phyloP scores from a whole-genome alignment of 441 rosid genomes.

The Capsella rubella region DNA sequence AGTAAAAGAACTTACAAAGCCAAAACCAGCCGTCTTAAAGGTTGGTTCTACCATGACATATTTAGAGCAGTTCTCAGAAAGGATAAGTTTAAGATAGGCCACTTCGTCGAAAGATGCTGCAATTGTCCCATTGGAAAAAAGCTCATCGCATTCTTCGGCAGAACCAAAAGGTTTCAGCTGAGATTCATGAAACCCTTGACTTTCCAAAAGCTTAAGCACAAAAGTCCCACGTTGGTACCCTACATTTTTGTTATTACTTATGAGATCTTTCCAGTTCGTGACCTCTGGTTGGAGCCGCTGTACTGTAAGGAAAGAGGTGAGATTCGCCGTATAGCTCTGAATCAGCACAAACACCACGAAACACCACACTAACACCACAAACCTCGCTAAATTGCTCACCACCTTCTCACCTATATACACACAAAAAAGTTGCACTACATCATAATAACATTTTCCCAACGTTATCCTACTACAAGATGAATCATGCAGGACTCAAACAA shows the following conservation, averaged over 20 bases:
- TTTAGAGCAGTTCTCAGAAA: constrained; percentile 47
- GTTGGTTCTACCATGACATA: constrained; percentile 54
- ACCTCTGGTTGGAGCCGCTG: constrained; percentile 49
- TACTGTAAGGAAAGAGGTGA: constrained; percentile 56
- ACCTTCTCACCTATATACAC: constrained; percentile 59
- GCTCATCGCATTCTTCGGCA: constrained; percentile 38
- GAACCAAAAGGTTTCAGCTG: constrained; percentile 38
- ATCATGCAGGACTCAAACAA: not conserved
- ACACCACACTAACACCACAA: constrained; percentile 60
- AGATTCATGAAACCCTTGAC: constrained; percentile 21
- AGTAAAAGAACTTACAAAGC: constrained; percentile 55
- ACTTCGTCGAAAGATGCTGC: constrained; percentile 56
- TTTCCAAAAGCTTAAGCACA: constrained; percentile 37
- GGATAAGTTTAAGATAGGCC: constrained; percentile 49
- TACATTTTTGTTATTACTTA: constrained; percentile 36
- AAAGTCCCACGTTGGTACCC: constrained; percentile 55
- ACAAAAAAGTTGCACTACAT: not conserved
- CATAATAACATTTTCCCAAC: not conserved
- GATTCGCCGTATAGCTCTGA: constrained; percentile 65
- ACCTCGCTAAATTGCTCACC: constrained; percentile 51
- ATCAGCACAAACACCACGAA: constrained; percentile 55
- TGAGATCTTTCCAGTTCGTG: constrained; percentile 38
- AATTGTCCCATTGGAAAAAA: constrained; percentile 47
- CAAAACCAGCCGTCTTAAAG: constrained; percentile 58
- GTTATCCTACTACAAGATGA: not conserved